A percentile compares a stretch with the other conserved stretches of the same genome.
Conservation (phyloP, 176 grass and related monocot species). For the Oryza longistaminata region DNA sequence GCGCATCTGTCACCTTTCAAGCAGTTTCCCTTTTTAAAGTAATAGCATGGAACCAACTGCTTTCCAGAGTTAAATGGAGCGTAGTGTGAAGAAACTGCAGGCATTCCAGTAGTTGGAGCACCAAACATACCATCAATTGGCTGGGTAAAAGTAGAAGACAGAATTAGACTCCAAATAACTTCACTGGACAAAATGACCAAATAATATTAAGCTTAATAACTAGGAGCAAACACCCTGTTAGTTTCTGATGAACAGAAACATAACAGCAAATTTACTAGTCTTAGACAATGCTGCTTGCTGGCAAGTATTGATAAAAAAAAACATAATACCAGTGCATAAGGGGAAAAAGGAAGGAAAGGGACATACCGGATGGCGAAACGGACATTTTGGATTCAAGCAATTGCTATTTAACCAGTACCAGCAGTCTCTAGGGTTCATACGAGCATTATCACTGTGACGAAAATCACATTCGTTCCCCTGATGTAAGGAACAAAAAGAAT, state of each 20-base stretch:
- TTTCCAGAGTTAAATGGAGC: constrained; percentile 56
- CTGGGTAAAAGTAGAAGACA: constrained; percentile 52
- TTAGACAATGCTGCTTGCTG: neutral
- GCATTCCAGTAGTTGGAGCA: constrained; percentile 44
- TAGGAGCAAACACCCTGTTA: neutral
- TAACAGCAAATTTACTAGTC: neutral
- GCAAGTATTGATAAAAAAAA: neutral
- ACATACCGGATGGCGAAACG: constrained; percentile 86
- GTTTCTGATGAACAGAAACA: neutral
- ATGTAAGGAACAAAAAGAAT: constrained; percentile 15
- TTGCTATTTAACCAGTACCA: constrained; percentile 88
- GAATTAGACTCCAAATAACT: constrained; percentile 25
- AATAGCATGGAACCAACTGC: constrained; percentile 88
- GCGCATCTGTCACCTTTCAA: constrained; percentile 88
- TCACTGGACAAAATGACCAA: constrained; percentile 19
- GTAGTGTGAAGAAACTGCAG: constrained; percentile 41
- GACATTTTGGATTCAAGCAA: constrained; percentile 91
- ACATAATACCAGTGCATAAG: constrained; percentile 6
- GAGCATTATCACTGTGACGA: constrained; percentile 89
- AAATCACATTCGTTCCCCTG: constrained; percentile 94
- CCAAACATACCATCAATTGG: constrained; percentile 80
- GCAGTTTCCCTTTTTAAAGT: constrained; percentile 93
- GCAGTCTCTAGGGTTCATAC: constrained; percentile 92
- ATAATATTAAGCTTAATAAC: neutral
- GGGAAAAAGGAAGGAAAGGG: neutral